Conservation (phyloP, 371 early-diverging fungal genomes). For the Rhizomucor pusillus region DNA sequence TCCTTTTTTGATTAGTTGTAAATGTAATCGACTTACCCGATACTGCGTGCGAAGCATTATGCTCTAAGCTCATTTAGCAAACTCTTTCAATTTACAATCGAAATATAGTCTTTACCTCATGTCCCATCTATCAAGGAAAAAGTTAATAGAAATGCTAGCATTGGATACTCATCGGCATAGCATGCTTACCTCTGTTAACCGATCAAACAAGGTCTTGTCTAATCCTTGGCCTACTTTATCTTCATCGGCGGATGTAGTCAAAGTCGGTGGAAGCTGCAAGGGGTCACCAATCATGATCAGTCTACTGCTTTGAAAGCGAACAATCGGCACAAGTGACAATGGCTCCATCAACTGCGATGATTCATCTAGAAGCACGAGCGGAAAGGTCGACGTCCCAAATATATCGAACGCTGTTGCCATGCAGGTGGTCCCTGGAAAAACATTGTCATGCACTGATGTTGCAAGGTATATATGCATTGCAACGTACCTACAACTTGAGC, state of each 20-base stretch:
- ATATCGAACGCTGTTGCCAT: slow-evolving; percentile 75
- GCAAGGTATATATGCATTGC: not conserved
- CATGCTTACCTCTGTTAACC: slow-evolving; percentile 58
- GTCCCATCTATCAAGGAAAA: slow-evolving; percentile 19
- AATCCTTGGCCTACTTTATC: slow-evolving; percentile 58
- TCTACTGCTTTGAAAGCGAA: slow-evolving; percentile 57
- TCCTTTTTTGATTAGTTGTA: too few species aligned
- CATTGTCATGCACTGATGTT: not conserved
- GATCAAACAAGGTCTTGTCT: slow-evolving; percentile 85
- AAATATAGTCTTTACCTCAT: slow-evolving; percentile 15
- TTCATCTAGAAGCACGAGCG: slow-evolving; percentile 87
- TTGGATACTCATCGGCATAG: not conserved
- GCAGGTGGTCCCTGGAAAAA: slow-evolving; percentile 66
- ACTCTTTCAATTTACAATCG: not conserved
- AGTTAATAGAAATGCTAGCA: not conserved
- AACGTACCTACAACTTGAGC: slow-evolving; percentile 61
- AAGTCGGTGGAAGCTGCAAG: slow-evolving; percentile 78
- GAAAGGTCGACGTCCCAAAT: slow-evolving; percentile 54
- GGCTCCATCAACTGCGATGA: slow-evolving; percentile 88
- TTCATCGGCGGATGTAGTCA: slow-evolving; percentile 50
- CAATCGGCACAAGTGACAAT: slow-evolving; percentile 79
- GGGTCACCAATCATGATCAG: slow-evolving; percentile 94
- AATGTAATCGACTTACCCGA: slow-evolving; percentile 48
- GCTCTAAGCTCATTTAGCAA: slow-evolving; percentile 14
- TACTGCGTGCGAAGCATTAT: slow-evolving; percentile 84